These are phyloP conservation scores for Populus hybrid DNA, from an alignment of 441 rosid genomes.

Conservation along the genomic window DNA sequence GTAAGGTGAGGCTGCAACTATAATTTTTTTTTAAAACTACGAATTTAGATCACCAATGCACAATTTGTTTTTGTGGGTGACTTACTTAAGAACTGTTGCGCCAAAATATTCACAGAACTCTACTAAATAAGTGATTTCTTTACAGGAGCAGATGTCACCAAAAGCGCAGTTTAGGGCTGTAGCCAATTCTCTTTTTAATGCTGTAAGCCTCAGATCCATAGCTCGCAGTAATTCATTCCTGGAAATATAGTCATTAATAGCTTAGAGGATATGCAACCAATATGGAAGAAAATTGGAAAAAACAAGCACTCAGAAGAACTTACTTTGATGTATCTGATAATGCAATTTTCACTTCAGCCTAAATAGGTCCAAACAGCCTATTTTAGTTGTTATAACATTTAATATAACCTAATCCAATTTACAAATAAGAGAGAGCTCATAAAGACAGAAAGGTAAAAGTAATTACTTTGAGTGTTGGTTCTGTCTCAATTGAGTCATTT, in stretches of 20 bases:
- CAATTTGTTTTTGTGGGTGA: slow-evolving; percentile 17
- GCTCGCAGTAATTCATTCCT: slow-evolving; percentile 64
- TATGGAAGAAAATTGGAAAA: slow-evolving; percentile 11
- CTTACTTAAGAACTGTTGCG: slow-evolving; percentile 55
- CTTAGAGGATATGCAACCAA: slow-evolving; percentile 18
- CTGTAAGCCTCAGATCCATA: slow-evolving; percentile 57
- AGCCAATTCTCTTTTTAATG: slow-evolving; percentile 50
- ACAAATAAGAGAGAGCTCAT: slow-evolving; percentile 5
- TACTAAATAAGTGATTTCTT: slow-evolving; percentile 39
- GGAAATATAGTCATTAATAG: slow-evolving; percentile 21
- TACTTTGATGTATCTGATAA: slow-evolving; percentile 58
- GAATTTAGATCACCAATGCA: slow-evolving; percentile 9
- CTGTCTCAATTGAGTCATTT: slow-evolving; percentile 17
- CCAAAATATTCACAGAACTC: slow-evolving; percentile 52
- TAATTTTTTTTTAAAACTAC: slow-evolving; percentile 9
- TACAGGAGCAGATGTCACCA: slow-evolving; percentile 33
- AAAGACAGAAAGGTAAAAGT: slow-evolving; percentile 2
- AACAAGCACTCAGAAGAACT: slow-evolving; percentile 18
- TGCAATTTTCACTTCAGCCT: slow-evolving; percentile 38
- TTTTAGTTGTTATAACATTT: slow-evolving; percentile 7
- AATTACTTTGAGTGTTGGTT: slow-evolving; percentile 28
- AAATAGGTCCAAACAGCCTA: slow-evolving; percentile 25
- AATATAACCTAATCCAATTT: neutral
- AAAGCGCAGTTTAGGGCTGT: slow-evolving; percentile 40
- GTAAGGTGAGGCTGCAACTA: neutral